phyloP scores from a whole-genome alignment of 2,329 filamentous ascomycete species.

The Cladosporium colombiae region DNA sequence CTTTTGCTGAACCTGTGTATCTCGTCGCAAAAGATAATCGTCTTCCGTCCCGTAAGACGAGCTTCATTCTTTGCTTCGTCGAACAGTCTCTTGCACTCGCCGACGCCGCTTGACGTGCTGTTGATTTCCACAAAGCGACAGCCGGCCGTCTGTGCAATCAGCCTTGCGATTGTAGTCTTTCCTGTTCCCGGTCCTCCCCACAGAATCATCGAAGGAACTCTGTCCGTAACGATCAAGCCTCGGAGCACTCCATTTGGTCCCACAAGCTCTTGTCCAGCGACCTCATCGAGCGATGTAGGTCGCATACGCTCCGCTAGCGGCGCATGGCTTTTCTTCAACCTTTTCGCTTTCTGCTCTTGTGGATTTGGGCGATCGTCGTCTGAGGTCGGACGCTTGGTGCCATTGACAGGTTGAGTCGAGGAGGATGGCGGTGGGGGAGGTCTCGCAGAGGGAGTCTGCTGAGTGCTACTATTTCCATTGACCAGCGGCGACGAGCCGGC shows the following conservation, averaged over 20 bases:
- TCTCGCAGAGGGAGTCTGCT: conserved; percentile 22
- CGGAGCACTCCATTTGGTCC: conserved; percentile 81
- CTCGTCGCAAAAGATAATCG: conserved; percentile 97
- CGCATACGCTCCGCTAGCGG: conserved; percentile 94
- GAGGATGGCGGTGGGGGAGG: conserved; percentile 27
- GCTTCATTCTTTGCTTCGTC: conserved; percentile 79
- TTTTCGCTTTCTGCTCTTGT: conserved; percentile 50
- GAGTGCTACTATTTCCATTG: conserved; percentile 24
- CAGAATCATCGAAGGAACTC: conserved; percentile 91
- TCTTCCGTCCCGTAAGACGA: conserved; percentile 79
- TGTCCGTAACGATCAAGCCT: conserved; percentile 79
- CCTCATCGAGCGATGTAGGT: conserved; percentile 77
- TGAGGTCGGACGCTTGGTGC: conserved; percentile 32
- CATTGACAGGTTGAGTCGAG: conserved; percentile 24
- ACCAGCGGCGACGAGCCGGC: conserved; percentile 27
- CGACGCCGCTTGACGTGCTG: conserved; percentile 83
- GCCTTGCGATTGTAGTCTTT: conserved; percentile 88
- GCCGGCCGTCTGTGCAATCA: conserved; percentile 80
- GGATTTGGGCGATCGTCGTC: conserved; percentile 22
- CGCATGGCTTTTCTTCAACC: conserved; percentile 66
- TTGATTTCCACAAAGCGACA: conserved; percentile 94
- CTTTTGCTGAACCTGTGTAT: conserved; percentile 72
- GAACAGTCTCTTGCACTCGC: conserved; percentile 91
- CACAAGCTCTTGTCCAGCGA: conserved; percentile 89
- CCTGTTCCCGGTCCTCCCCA: conserved; percentile 83